Evolutionary conservation across 2,329 filamentous ascomycete genomes (phyloP), one percentile per base, ranked within the genome.

Genomic region (Sporothrix globosa): DNA sequence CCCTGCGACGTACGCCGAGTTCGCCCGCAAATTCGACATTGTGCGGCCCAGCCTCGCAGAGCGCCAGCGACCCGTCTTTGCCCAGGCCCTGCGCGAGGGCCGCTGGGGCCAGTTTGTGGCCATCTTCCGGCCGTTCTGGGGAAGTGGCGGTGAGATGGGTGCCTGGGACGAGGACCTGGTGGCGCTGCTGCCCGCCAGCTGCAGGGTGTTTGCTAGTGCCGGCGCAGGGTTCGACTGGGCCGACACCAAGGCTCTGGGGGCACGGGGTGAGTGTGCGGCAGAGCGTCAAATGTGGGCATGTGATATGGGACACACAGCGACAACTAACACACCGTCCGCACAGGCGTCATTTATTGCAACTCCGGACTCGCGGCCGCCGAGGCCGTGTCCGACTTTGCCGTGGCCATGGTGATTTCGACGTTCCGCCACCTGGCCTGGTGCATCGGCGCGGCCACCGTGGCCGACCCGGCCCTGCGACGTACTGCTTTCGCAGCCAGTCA

Each of bases 261-360:
- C 87, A 72, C 83, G 83, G 76, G 90, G 87, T 87, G 77, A 72
- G 79, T n/a, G n/a, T n/a, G n/a, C n/a, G n/a, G n/a, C n/a, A n/a
- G n/a, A n/a, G n/a, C n/a, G n/a, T n/a, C n/a, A n/a, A n/a, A n/a
- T n/a, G n/a, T n/a, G n/a, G n/a, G n/a, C n/a, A n/a, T n/a, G n/a
- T n/a, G n/a, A n/a, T n/a, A n/a, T n/a, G n/a, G n/a, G n/a, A n/a
- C n/a, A n/a, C n/a, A n/a, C n/a, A n/a, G n/a, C n/a, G n/a, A 30
- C 27, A 30, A 9, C 34, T 34, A 34, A 65, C n/a, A 14, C 21
- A 5, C 4, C 14, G 3, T 30, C 6, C 30, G 5, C 3, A 56
- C 69, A 86, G 86, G 88, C 50, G 86, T 91, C 73, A 80, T 90
- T 67, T 93, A 92, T 80, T 92, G 90, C 82, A 92, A 93, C 79